A percentile compares a stretch with the other conserved stretches of the same genome.
Evolutionary conservation across 2,329 filamentous ascomycete genomes (phyloP).

Genomic region (Eutypa lata): DNA sequence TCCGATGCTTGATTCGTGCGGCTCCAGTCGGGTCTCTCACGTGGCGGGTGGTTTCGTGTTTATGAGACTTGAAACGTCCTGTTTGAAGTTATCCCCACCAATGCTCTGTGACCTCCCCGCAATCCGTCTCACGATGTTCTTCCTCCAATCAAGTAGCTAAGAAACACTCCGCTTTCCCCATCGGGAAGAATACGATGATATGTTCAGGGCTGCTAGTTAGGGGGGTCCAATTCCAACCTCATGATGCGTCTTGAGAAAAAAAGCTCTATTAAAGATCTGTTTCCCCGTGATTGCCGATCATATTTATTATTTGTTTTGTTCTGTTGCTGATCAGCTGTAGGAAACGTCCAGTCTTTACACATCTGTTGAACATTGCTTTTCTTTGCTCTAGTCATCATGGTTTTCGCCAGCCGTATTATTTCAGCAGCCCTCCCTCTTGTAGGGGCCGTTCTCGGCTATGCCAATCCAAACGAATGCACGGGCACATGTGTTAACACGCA

Average conservation of each 20-base stretch:
- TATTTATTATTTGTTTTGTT: too few relatives aligned
- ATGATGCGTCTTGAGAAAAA: too few relatives aligned
- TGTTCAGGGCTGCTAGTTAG: background rate
- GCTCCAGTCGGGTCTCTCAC: too few relatives aligned
- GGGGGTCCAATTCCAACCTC: too few relatives aligned
- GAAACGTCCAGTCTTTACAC: background rate
- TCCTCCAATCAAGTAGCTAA: background rate
- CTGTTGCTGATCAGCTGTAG: background rate
- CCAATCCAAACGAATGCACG: conserved; percentile 34
- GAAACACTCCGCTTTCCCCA: background rate
- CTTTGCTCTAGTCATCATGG: background rate
- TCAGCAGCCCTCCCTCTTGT: conserved; percentile 8
- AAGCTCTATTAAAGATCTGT: too few relatives aligned
- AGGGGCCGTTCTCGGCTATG: conserved; percentile 22
- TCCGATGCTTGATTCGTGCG: too few relatives aligned
- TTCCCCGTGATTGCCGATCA: too few relatives aligned
- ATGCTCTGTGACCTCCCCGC: background rate
- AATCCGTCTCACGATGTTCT: background rate
- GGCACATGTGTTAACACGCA: conserved; percentile 36
- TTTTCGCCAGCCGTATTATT: background rate
- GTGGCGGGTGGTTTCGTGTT: too few relatives aligned
- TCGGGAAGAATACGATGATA: background rate
- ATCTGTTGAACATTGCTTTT: background rate
- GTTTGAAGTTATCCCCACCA: background rate
- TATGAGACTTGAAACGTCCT: too few relatives aligned